These are phyloP conservation scores for Psilocybe mexicana DNA, from an alignment of 1,284 basidiomycete species.

Conservation along the genomic window DNA sequence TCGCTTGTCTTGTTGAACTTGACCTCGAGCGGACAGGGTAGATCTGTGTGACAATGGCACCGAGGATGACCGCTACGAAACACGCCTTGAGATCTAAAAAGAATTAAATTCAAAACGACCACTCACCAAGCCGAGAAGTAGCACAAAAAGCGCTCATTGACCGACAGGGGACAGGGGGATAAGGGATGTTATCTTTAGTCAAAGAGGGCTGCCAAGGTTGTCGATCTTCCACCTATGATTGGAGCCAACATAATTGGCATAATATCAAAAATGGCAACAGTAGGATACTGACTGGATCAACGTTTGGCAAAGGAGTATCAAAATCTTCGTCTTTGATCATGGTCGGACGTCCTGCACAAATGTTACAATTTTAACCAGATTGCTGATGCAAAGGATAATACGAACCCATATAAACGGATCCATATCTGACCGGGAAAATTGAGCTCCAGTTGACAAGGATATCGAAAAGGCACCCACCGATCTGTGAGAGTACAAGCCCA, in stretches of 20 bases:
- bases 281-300: constrained; percentile 44
- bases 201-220: constrained; percentile 56
- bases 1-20: constrained; percentile 43
- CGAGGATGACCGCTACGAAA: constrained; percentile 56
- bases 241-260: background rate
- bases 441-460: constrained; percentile 1
- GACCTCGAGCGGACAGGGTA: constrained; percentile 68
- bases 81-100: background rate
- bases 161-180: constrained; percentile 46
- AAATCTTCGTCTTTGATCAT: constrained; percentile 75
- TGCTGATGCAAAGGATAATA: background rate
- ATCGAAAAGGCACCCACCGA: constrained; percentile 43
- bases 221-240: constrained; percentile 51
- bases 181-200: constrained; percentile 40
- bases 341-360: constrained; percentile 57
- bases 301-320: constrained; percentile 67
- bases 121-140: constrained; percentile 60
- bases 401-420: constrained; percentile 69
- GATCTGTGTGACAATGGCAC: constrained; percentile 67
- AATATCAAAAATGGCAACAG: background rate
- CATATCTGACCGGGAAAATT: constrained; percentile 44
- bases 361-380: background rate
- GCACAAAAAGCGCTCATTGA: constrained; percentile 63
- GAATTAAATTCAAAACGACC: background rate
- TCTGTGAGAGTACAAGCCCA: constrained; percentile 78